Evolutionary conservation across 1,284 basidiomycete genomes (phyloP).

Genomic region (Ceratobasidium sp.): DNA sequence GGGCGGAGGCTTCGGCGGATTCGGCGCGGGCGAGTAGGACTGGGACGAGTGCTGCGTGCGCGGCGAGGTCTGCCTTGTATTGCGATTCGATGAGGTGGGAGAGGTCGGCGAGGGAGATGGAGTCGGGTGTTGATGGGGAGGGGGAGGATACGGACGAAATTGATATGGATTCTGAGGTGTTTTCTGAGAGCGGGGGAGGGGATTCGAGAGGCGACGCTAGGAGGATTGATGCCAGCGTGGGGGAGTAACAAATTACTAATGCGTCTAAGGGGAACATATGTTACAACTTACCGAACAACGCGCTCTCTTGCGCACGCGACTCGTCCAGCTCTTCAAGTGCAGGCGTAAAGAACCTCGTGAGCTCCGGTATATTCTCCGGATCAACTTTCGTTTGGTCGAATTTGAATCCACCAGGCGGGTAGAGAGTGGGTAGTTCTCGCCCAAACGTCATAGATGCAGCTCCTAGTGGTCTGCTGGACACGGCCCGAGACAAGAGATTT

Average conservation of each 20-base stretch:
- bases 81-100: constrained; percentile 36
- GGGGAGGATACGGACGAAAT: constrained; percentile 7
- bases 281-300: too few relatives aligned
- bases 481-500: constrained; percentile 20
- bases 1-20: constrained; percentile 29
- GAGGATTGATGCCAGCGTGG: too few relatives aligned
- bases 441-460: not conserved
- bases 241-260: too few relatives aligned
- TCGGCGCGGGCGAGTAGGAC: constrained; percentile 36
- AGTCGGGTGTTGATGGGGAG: not conserved
- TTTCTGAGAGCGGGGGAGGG: not conserved
- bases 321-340: constrained; percentile 14
- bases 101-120: constrained; percentile 20
- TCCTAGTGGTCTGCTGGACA: constrained; percentile 6
- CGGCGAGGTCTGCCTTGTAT: constrained; percentile 44
- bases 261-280: too few relatives aligned
- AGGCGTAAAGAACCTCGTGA: constrained; percentile 27
- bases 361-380: constrained; percentile 41
- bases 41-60: constrained; percentile 26
- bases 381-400: constrained; percentile 31
- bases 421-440: constrained; percentile 33
- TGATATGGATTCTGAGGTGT: constrained; percentile 2
- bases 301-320: not conserved
- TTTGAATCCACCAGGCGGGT: constrained; percentile 30
- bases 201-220: not conserved